phyloP scores from a whole-genome alignment of 2,329 filamentous ascomycete genomes.

The Monosporascus cannonballus region DNA sequence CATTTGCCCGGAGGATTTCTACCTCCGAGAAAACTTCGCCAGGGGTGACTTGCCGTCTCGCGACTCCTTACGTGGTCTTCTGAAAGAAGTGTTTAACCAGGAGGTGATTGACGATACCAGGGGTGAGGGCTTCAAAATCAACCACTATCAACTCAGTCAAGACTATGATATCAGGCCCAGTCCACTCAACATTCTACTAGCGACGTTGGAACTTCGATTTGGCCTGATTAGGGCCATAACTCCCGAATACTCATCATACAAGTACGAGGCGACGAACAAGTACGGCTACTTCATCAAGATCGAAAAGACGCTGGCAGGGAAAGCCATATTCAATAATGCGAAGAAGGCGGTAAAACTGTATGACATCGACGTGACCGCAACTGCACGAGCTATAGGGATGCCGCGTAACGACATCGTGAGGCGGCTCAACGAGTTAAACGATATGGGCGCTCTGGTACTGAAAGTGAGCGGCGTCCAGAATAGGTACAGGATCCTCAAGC shows the following conservation, averaged over 20 bases:
- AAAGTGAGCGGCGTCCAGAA: slow-evolving; percentile 46
- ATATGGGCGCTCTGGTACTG: slow-evolving; percentile 42
- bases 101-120: slow-evolving; percentile 24
- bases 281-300: slow-evolving; percentile 26
- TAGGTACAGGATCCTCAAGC: slow-evolving; percentile 43
- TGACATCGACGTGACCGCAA: slow-evolving; percentile 41
- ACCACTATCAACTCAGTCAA: slow-evolving; percentile 36
- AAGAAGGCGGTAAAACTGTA: slow-evolving; percentile 36
- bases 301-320: slow-evolving; percentile 35
- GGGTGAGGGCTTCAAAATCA: slow-evolving; percentile 40
- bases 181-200: slow-evolving; percentile 48
- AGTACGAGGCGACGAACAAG: slow-evolving; percentile 33
- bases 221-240: slow-evolving; percentile 49
- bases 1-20: slow-evolving; percentile 50
- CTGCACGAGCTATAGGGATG: slow-evolving; percentile 26
- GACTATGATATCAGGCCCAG: slow-evolving; percentile 48
- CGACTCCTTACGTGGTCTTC: slow-evolving; percentile 38
- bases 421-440: slow-evolving; percentile 49
- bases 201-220: slow-evolving; percentile 55
- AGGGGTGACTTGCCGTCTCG: slow-evolving; percentile 52
- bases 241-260: slow-evolving; percentile 51
- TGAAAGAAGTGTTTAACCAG: slow-evolving; percentile 45
- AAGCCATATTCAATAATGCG: slow-evolving; percentile 36
- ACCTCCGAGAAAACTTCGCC: slow-evolving; percentile 53
- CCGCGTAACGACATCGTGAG: slow-evolving; percentile 42